These are phyloP conservation scores for Flaveria ramosissima DNA, from an alignment of 129 eudicot genomes.

Conservation along the genomic window DNA sequence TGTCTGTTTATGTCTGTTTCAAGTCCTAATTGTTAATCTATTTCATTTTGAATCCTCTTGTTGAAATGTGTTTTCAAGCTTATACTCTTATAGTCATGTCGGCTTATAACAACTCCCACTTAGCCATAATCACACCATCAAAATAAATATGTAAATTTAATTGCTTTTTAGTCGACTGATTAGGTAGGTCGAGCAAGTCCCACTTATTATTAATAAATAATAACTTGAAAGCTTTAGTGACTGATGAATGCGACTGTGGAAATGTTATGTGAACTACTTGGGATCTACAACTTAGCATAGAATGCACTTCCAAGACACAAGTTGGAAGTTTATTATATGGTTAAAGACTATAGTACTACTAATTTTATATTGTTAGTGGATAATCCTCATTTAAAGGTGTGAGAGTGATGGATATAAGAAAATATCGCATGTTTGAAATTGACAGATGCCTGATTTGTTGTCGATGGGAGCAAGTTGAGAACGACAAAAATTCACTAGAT, in stretches of 20 bases:
- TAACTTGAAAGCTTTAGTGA: not conserved
- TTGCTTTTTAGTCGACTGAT: conserved; percentile 22
- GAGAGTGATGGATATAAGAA: conserved; percentile 36
- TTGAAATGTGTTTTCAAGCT: not conserved
- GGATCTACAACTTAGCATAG: conserved; percentile 2
- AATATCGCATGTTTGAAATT: conserved; percentile 25
- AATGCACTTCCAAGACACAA: conserved; percentile 16
- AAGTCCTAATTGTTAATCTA: not conserved
- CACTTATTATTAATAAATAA: conserved; percentile 19
- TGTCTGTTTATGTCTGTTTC: conserved; percentile 1
- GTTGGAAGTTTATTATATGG: conserved; percentile 33
- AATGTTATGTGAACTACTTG: not conserved
- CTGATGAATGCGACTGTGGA: conserved; percentile 21
- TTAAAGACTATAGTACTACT: not conserved
- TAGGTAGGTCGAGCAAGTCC: conserved; percentile 25
- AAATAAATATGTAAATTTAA: not conserved
- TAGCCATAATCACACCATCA: conserved; percentile 19
- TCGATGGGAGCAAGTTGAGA: conserved; percentile 36
- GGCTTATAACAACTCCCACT: conserved; percentile 30
- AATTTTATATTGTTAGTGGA: conserved; percentile 33
- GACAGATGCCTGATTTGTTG: conserved; percentile 34
- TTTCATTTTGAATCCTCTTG: not conserved
- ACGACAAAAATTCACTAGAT: conserved; percentile 41
- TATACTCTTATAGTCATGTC: conserved; percentile 10
- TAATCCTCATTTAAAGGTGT: conserved; percentile 38